Evolutionary conservation across 176 grass and related monocot species (phyloP), one percentile per base, ranked within the genome.

Genomic region (Ampelocalamus luodianensis): DNA sequence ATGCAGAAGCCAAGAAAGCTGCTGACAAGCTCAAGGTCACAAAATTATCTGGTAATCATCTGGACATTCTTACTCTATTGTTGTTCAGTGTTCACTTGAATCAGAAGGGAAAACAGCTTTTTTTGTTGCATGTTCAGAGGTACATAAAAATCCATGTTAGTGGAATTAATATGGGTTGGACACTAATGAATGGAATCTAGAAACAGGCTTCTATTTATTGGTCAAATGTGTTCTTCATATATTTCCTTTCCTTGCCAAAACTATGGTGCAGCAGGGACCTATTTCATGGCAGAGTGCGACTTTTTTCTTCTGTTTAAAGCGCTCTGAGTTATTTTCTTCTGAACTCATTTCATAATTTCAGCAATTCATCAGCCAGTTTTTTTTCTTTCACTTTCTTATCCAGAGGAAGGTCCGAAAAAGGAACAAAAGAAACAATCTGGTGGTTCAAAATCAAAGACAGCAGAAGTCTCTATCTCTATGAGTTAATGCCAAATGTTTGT

Each of bases 11-110:
- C 46, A 96, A 82, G 64, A 91, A 85, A 81, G 83, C 88, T 63
- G 75, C 92, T 24, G 87, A 94, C 39, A 87, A 97, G 86, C 87
- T 97, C 34, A 94, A 94, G 74, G 87, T 32, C 49, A 72, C 95
- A 67, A 97, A 95, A 72, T 67, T 98, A 92, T 84, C 90, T 78
- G 91, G 93, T 95, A 82, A 46, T 49, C 26, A 9, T 44, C 44
- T 83, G 6, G 50, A 62, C 34, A 79, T 56, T 78, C 13, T 68
- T 71, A n/a, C 58, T 63, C 17, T 73, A 10, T 69, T 66, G 22
- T 79, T 17, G 26, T 76, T 36, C 45, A 78, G 8, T 79, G 18
- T 26, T 76, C 10, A 13, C 4, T 38, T 77, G 8, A 36, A 51
- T 58, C 55, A 73, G 20, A 76, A 68, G 5, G 43, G 6, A 65